These are phyloP conservation scores for Metarhizium sp. DNA, from an alignment of 2,329 filamentous ascomycete genomes.

Conservation along the genomic window DNA sequence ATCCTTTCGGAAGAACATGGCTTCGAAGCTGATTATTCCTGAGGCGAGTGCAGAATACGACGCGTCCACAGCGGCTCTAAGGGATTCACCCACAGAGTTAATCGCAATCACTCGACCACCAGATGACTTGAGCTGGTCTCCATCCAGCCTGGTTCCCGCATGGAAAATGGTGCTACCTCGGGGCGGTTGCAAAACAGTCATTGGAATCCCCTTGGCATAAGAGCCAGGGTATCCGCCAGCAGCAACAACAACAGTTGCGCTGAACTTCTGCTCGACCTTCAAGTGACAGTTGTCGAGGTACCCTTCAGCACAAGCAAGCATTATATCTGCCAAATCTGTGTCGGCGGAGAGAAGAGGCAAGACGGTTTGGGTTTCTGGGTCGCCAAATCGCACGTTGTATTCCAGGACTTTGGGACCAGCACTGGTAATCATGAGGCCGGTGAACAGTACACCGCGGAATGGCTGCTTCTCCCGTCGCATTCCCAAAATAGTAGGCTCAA, in stretches of 20 bases:
- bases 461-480: conserved; percentile 73
- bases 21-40: conserved; percentile 63
- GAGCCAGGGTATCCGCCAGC: conserved; percentile 82
- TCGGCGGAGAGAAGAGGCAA: conserved; percentile 67
- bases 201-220: conserved; percentile 70
- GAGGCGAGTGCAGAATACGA: conserved; percentile 77
- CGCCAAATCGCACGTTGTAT: conserved; percentile 89
- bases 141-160: conserved; percentile 66
- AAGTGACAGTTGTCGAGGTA: conserved; percentile 62
- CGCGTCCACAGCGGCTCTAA: conserved; percentile 74
- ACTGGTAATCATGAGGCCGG: conserved; percentile 87
- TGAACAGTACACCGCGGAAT: conserved; percentile 71
- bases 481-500: conserved; percentile 83
- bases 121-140: conserved; percentile 59
- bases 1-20: conserved; percentile 87
- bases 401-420: conserved; percentile 74
- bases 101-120: conserved; percentile 91
- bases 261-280: conserved; percentile 60
- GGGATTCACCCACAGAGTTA: conserved; percentile 62
- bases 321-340: conserved; percentile 78
- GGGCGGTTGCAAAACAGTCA: conserved; percentile 36
- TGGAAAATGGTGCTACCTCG: conserved; percentile 70
- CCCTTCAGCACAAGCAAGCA: conserved; percentile 74
- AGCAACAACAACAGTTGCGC: conserved; percentile 88
- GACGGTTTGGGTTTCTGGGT: conserved; percentile 84